Conservation (phyloP, 305 asterid genomes). For the Solanum hybrid region DNA sequence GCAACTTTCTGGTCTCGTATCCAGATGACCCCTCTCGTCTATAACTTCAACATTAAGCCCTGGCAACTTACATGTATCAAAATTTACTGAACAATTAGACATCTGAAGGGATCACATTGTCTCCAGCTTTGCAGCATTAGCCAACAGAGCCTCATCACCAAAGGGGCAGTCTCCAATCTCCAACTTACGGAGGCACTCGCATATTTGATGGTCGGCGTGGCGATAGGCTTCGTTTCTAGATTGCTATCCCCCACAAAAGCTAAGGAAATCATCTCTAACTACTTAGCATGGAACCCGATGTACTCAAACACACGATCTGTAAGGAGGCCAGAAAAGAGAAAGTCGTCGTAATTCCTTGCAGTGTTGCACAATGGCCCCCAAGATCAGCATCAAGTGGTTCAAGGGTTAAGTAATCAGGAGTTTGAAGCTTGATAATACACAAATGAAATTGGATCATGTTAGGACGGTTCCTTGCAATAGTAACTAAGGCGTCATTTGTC, state of each 20-base stretch:
- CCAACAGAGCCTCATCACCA: constrained; percentile 90
- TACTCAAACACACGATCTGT: too few relatives aligned
- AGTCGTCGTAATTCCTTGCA: constrained; percentile 43
- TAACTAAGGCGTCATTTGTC: too few relatives aligned
- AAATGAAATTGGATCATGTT: constrained; percentile 20
- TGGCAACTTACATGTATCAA: constrained; percentile 83
- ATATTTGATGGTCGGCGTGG: too few relatives aligned
- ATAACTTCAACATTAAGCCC: constrained; percentile 79
- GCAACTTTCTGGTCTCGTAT: constrained; percentile 51
- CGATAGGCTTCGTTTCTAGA: constrained; percentile 16
- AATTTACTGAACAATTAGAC: constrained; percentile 89
- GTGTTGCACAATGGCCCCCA: constrained; percentile 73
- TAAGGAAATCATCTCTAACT: constrained; percentile 26
- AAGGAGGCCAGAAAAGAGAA: too few relatives aligned
- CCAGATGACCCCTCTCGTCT: constrained; percentile 73
- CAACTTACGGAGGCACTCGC: too few relatives aligned
- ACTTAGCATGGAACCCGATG: too few relatives aligned
- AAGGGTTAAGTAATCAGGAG: constrained; percentile 65
- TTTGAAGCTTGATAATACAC: constrained; percentile 66
- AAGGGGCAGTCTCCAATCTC: constrained; percentile 94
- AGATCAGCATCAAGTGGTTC: constrained; percentile 82
- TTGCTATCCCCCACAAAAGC: constrained; percentile 92
- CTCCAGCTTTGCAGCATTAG: constrained; percentile 96
- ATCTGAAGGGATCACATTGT: constrained; percentile 99
- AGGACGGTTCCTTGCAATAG: too few relatives aligned